Conservation (phyloP, 768 basidiomycete genomes). For the Boletellus ananas region DNA sequence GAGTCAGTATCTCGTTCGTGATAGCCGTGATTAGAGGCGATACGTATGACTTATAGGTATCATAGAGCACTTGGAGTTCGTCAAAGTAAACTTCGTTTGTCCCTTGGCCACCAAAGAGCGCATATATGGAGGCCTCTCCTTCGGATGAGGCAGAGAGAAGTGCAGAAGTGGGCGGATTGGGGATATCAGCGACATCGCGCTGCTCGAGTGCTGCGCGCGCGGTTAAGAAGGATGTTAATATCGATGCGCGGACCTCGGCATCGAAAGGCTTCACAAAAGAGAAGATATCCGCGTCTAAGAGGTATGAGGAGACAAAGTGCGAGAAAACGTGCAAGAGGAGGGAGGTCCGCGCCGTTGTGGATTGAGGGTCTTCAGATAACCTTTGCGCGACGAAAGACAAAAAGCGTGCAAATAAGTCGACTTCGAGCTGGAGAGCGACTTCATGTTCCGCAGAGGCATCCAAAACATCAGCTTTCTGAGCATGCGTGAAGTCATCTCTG, state of each 20-base stretch:
- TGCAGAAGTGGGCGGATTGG: constrained; percentile 59
- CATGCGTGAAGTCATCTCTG: constrained; percentile 79
- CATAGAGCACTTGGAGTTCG: constrained; percentile 87
- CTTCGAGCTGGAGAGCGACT: constrained; percentile 57
- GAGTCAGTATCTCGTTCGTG: constrained; percentile 62
- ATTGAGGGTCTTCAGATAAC: constrained; percentile 53
- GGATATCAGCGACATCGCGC: constrained; percentile 50
- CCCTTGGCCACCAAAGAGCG: constrained; percentile 96
- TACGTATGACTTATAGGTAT: constrained; percentile 88
- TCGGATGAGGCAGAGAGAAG: constrained; percentile 59
- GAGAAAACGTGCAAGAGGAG: constrained; percentile 73
- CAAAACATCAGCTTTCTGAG: constrained; percentile 54
- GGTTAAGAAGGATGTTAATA: constrained; percentile 76
- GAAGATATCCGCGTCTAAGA: constrained; percentile 74
- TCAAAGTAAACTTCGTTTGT: constrained; percentile 98
- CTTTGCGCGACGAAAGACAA: constrained; percentile 70
- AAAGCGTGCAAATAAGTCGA: constrained; percentile 82
- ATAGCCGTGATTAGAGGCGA: constrained; percentile 62
- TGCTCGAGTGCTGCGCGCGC: constrained; percentile 69
- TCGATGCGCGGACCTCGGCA: constrained; percentile 67
- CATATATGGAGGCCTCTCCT: constrained; percentile 77
- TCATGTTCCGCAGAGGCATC: constrained; percentile 52
- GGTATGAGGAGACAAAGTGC: constrained; percentile 74
- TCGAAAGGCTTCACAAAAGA: constrained; percentile 73
- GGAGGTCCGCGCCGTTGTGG: constrained; percentile 48